Evolutionary conservation across 2,329 filamentous ascomycete species (phyloP).

Genomic region (Scopulariopsis brevicaulis): DNA sequence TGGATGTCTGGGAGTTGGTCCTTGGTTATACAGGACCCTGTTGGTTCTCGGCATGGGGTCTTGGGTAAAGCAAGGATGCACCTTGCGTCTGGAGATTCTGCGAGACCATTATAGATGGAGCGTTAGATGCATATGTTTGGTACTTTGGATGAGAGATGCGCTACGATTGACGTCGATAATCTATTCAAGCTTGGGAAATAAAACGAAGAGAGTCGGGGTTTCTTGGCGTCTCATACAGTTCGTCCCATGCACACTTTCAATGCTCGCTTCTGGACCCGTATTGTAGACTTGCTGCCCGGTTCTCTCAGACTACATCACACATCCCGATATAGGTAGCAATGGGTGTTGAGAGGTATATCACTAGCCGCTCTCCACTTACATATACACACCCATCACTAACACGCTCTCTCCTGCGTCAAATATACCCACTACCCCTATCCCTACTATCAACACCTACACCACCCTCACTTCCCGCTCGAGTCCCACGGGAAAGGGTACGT

Average conservation of each 20-base stretch:
- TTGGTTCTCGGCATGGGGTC: background rate
- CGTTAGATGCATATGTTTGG: background rate
- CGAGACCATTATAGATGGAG: background rate
- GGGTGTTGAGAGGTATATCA: too few relatives aligned
- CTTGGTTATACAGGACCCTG: background rate
- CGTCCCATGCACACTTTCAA: too few relatives aligned
- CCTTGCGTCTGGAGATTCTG: too few relatives aligned
- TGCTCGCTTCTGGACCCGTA: too few relatives aligned
- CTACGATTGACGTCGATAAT: background rate
- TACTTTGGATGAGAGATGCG: background rate
- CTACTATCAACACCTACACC: background rate
- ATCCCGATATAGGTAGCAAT: too few relatives aligned
- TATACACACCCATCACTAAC: too few relatives aligned
- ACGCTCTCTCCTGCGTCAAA: background rate
- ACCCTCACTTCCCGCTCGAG: constrained; percentile 5
- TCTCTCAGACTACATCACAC: too few relatives aligned
- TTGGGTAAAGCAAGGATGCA: too few relatives aligned
- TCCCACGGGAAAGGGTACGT: constrained; percentile 65
- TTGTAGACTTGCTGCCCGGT: too few relatives aligned
- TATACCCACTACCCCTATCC: background rate
- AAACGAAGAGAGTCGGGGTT: background rate
- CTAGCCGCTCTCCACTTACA: too few relatives aligned
- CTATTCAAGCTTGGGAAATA: background rate
- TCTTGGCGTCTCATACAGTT: background rate
- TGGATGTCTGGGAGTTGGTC: background rate